Evolutionary conservation across 2,329 filamentous ascomycete genomes (phyloP).

Genomic region (Macrophomina tecta): DNA sequence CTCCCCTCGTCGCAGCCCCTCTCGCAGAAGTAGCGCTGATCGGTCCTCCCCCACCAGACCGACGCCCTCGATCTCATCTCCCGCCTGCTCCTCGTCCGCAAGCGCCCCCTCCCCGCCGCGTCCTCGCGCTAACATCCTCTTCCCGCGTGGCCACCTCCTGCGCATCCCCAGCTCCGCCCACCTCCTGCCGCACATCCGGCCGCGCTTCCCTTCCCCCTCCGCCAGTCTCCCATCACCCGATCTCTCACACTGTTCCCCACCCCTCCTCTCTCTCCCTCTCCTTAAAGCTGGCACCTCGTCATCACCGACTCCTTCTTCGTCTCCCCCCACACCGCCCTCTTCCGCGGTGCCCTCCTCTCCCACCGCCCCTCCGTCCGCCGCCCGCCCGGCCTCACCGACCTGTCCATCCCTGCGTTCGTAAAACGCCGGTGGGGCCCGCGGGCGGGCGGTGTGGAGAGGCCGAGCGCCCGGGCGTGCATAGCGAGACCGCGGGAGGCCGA

Average conservation of each 20-base stretch:
- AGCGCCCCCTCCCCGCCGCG: too few relatives aligned
- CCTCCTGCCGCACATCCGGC: background rate
- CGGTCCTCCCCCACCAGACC: too few relatives aligned
- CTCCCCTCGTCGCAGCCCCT: too few relatives aligned
- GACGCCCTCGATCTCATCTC: too few relatives aligned
- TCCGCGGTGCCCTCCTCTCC: conserved; percentile 6
- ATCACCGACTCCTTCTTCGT: background rate
- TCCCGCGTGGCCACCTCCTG: too few relatives aligned
- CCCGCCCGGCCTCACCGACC: background rate
- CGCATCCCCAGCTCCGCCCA: background rate
- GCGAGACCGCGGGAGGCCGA: background rate
- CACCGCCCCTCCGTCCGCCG: too few relatives aligned
- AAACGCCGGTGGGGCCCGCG: background rate
- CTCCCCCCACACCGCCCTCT: background rate
- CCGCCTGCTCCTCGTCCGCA: too few relatives aligned
- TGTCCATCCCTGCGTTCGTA: background rate
- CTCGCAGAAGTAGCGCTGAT: too few relatives aligned
- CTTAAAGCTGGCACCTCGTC: background rate
- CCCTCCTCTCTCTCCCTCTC: background rate
- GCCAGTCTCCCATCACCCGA: too few relatives aligned
- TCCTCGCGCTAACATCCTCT: too few relatives aligned
- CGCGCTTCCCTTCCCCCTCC: background rate
- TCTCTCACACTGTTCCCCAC: too few relatives aligned
- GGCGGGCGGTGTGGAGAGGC: too few relatives aligned
- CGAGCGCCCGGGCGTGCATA: conserved; percentile 2